Conservation (phyloP, 495 filamentous ascomycete genomes). For the Articulospora tetracladia region DNA sequence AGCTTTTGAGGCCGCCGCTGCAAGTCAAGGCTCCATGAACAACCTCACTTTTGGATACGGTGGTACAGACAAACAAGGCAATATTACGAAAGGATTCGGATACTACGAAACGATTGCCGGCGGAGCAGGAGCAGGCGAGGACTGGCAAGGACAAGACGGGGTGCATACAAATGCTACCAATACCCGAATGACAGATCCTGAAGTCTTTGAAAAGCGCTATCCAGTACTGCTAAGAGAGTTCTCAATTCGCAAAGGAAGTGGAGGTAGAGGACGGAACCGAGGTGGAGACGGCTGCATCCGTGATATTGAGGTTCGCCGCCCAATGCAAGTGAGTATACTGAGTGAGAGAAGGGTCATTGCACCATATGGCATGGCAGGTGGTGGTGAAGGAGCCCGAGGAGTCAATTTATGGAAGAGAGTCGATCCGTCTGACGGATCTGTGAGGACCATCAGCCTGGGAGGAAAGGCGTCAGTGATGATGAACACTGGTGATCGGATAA, state of each 20-base stretch:
- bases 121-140: slow-evolving; percentile 59
- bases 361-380: slow-evolving; percentile 15
- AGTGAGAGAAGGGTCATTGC: slow-evolving; percentile 6
- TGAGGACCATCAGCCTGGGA: slow-evolving; percentile 55
- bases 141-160: slow-evolving; percentile 61
- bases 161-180: slow-evolving; percentile 75
- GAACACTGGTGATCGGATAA: slow-evolving; percentile 56
- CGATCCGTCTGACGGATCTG: slow-evolving; percentile 22
- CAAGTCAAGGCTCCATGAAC: slow-evolving; percentile 24
- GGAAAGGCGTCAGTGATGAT: slow-evolving; percentile 57
- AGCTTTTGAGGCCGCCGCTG: slow-evolving; percentile 26
- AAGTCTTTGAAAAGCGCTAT: slow-evolving; percentile 62
- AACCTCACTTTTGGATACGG: slow-evolving; percentile 23
- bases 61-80: slow-evolving; percentile 2
- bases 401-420: slow-evolving; percentile 12
- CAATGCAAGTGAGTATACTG: slow-evolving; percentile 15
- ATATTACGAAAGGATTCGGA: slow-evolving; percentile 49
- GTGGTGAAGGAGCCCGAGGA: slow-evolving; percentile 8
- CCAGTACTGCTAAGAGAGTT: slow-evolving; percentile 50
- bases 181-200: slow-evolving; percentile 67
- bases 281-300: slow-evolving; percentile 33
- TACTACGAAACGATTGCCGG: slow-evolving; percentile 68
- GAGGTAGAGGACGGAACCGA: slow-evolving; percentile 23
- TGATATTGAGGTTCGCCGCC: slow-evolving; percentile 16
- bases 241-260: slow-evolving; percentile 27